A percentile compares a stretch with the other conserved stretches of the same genome.
Conservation (phyloP, 495 filamentous ascomycete genomes). For the Parmelia sp. region DNA sequence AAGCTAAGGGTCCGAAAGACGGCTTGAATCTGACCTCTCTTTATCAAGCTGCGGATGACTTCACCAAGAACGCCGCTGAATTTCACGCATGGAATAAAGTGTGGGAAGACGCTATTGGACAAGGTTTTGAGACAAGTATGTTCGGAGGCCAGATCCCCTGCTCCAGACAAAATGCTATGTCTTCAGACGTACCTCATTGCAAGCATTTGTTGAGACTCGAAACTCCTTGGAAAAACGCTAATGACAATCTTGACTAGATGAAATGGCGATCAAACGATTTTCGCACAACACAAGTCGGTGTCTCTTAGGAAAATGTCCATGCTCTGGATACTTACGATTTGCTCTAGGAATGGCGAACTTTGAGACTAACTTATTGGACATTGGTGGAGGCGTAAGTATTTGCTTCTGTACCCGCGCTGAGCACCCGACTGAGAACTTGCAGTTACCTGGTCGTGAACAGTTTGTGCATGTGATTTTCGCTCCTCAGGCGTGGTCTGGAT, state of each 20-base stretch:
- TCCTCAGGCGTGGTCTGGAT: conserved; percentile 71
- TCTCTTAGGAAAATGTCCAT: conserved; percentile 37
- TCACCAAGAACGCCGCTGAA: conserved; percentile 50
- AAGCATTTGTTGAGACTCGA: too few relatives aligned
- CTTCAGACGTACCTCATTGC: not conserved
- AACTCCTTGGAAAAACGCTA: not conserved
- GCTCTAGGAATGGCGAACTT: conserved; percentile 5
- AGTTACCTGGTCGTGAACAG: conserved; percentile 85
- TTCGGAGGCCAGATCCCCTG: not conserved
- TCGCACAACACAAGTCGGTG: conserved; percentile 54
- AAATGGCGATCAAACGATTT: conserved; percentile 55
- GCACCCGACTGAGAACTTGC: conserved; percentile 1
- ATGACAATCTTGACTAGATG: conserved; percentile 23
- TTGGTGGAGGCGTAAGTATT: conserved; percentile 64
- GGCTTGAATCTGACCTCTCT: conserved; percentile 52
- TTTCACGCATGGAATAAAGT: conserved; percentile 68
- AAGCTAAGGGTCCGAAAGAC: conserved; percentile 44
- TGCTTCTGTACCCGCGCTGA: not conserved
- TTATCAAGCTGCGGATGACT: conserved; percentile 51
- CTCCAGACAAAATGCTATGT: not conserved
- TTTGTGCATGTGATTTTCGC: conserved; percentile 91
- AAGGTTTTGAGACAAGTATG: conserved; percentile 18
- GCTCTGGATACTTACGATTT: not conserved
- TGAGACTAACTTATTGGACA: conserved; percentile 54
- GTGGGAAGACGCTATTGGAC: conserved; percentile 61